These are phyloP conservation scores for Erysimum cheiranthoides DNA, from an alignment of 345 rosid species.

Conservation along the genomic window DNA sequence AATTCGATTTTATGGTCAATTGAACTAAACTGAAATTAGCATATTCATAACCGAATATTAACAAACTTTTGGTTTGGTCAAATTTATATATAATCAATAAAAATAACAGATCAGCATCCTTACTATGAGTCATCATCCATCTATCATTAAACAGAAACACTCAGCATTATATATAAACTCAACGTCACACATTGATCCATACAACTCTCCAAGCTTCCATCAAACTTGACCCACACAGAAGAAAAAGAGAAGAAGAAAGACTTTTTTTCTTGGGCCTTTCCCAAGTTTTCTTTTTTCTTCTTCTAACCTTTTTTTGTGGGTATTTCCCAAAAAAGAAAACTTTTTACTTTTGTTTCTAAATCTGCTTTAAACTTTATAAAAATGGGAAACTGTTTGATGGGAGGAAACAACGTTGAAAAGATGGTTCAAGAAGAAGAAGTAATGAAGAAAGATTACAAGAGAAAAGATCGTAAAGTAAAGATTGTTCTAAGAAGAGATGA, in stretches of 20 bases:
- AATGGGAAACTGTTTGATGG: conserved; percentile 50
- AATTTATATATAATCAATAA: conserved; percentile 27
- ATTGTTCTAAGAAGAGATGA: conserved; percentile 51
- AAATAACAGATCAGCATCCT: conserved; percentile 43
- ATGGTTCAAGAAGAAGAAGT: conserved; percentile 37
- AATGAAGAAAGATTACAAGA: conserved; percentile 38
- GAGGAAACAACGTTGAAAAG: conserved; percentile 31
- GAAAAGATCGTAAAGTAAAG: conserved; percentile 42
- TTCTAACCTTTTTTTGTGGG: conserved; percentile 23
- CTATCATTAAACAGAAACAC: conserved; percentile 11
- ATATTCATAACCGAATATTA: conserved; percentile 29
- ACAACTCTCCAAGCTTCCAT: conserved; percentile 35
- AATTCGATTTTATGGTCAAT: not conserved
- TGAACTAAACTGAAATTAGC: conserved; percentile 7
- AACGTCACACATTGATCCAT: conserved; percentile 32
- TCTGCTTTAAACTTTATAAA: not conserved
- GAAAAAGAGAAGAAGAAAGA: conserved; percentile 31
- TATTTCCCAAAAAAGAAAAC: conserved; percentile 2
- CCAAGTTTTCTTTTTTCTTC: conserved; percentile 47
- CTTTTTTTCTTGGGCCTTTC: conserved; percentile 47
- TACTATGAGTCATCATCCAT: conserved; percentile 36
- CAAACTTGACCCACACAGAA: conserved; percentile 28
- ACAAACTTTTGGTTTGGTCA: conserved; percentile 34
- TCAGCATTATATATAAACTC: conserved; percentile 34
- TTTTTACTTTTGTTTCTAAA: not conserved